Percentiles rank a stretch among this genome's conserved stretches.
Evolutionary conservation across 495 filamentous ascomycete genomes (phyloP).

Genomic region (Xylaria nigripes): DNA sequence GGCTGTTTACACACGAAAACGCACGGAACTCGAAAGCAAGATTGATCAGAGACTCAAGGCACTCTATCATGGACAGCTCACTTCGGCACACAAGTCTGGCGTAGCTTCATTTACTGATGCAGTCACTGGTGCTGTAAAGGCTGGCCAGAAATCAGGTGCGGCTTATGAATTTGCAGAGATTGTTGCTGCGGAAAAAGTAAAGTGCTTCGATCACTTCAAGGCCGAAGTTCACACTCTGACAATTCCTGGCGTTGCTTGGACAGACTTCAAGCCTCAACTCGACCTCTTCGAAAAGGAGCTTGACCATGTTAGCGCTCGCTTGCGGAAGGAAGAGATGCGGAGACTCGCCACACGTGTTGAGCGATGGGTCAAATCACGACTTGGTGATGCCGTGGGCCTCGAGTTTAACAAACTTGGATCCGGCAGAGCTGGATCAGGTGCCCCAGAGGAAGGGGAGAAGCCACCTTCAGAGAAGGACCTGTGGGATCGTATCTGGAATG

Average conservation of each 20-base stretch:
- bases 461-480: constrained; percentile 69
- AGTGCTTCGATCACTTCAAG: constrained; percentile 66
- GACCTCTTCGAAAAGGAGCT: constrained; percentile 65
- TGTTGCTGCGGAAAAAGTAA: constrained; percentile 71
- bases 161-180: constrained; percentile 93
- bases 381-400: constrained; percentile 79
- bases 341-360: constrained; percentile 83
- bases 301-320: constrained; percentile 68
- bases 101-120: constrained; percentile 81
- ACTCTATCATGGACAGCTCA: constrained; percentile 78
- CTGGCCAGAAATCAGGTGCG: constrained; percentile 81
- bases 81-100: constrained; percentile 81
- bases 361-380: constrained; percentile 79
- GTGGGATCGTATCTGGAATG: constrained; percentile 92
- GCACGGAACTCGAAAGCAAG: constrained; percentile 73
- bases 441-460: constrained; percentile 68
- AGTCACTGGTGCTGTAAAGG: constrained; percentile 66
- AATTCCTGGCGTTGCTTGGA: constrained; percentile 76
- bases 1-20: constrained; percentile 80
- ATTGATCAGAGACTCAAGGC: constrained; percentile 79
- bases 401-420: constrained; percentile 93
- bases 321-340: constrained; percentile 92
- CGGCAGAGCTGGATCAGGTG: constrained; percentile 69
- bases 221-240: constrained; percentile 62
- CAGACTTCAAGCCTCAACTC: constrained; percentile 53